These are phyloP conservation scores for Fusarium incarnatum DNA, from an alignment of 2,329 filamentous ascomycete species.

Conservation along the genomic window DNA sequence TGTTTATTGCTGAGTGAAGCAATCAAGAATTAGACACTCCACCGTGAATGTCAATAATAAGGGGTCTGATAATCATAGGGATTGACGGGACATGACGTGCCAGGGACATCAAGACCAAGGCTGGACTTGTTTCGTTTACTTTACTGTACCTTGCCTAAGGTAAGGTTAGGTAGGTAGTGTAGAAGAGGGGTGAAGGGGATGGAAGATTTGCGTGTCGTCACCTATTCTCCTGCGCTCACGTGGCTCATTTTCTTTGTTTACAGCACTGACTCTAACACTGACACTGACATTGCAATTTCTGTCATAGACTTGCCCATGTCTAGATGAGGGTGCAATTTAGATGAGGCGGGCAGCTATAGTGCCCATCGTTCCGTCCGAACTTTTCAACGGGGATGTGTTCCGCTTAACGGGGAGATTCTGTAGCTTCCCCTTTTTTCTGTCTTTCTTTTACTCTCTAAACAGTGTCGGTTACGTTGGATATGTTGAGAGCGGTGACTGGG, in stretches of 20 bases:
- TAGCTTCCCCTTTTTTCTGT: conserved; percentile 13
- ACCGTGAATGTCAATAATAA: conserved; percentile 16
- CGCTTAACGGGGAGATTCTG: conserved; percentile 19
- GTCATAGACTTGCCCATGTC: not conserved
- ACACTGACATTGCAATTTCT: conserved; percentile 13
- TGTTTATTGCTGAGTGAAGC: conserved; percentile 5
- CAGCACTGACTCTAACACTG: conserved; percentile 4
- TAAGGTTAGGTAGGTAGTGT: not conserved
- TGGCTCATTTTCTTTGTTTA: conserved; percentile 27
- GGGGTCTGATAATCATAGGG: conserved; percentile 21
- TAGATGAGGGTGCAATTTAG: conserved; percentile 15
- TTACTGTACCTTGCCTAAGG: not conserved
- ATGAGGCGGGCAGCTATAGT: conserved; percentile 27
- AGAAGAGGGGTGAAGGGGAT: conserved; percentile 42
- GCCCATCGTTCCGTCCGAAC: conserved; percentile 10
- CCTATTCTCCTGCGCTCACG: conserved; percentile 32
- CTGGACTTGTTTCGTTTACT: conserved; percentile 31
- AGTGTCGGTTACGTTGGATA: conserved; percentile 27
- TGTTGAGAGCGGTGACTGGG: conserved; percentile 39
- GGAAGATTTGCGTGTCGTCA: conserved; percentile 35
- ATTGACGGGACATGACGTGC: conserved; percentile 15
- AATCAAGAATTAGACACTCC: not conserved
- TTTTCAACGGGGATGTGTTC: conserved; percentile 30
- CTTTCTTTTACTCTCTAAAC: not conserved
- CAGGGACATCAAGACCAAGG: conserved; percentile 18